These are phyloP conservation scores for Amaranthus tricolor DNA, from an alignment of 179 eudicot genomes.

Conservation along the genomic window DNA sequence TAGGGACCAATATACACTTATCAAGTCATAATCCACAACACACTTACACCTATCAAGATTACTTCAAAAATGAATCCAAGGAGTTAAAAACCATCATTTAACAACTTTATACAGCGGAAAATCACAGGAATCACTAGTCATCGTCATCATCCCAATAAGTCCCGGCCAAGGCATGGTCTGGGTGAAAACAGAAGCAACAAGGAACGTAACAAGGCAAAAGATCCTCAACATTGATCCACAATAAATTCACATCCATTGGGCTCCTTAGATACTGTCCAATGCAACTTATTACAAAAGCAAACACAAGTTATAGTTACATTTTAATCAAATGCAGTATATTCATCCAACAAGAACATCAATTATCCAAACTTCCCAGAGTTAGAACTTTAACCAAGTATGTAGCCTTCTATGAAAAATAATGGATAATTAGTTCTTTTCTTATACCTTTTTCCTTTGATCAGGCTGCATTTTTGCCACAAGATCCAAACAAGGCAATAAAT, in stretches of 20 bases:
- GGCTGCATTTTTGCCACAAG: conserved; percentile 63
- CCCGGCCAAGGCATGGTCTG: no score
- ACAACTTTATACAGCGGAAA: not conserved
- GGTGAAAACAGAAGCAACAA: not conserved
- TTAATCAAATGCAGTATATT: not conserved
- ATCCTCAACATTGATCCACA: no score
- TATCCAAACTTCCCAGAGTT: not conserved
- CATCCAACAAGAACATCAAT: not conserved
- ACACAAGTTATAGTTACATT: no score
- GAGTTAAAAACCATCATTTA: not conserved
- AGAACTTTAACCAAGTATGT: conserved; percentile 8
- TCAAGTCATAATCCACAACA: not conserved
- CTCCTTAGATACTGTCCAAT: not conserved
- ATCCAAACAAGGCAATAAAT: conserved; percentile 18
- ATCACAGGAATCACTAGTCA: not conserved
- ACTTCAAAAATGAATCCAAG: no score
- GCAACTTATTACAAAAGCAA: no score
- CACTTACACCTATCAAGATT: not conserved
- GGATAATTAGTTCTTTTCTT: not conserved
- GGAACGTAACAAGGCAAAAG: conserved; percentile 3
- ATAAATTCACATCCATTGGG: not conserved
- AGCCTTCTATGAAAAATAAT: not conserved
- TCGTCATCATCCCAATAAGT: not conserved
- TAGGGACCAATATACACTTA: not conserved
- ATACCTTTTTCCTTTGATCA: conserved; percentile 81